phyloP scores from a whole-genome alignment of 139 green algal species.

The Chlamydomonas eustigma region DNA sequence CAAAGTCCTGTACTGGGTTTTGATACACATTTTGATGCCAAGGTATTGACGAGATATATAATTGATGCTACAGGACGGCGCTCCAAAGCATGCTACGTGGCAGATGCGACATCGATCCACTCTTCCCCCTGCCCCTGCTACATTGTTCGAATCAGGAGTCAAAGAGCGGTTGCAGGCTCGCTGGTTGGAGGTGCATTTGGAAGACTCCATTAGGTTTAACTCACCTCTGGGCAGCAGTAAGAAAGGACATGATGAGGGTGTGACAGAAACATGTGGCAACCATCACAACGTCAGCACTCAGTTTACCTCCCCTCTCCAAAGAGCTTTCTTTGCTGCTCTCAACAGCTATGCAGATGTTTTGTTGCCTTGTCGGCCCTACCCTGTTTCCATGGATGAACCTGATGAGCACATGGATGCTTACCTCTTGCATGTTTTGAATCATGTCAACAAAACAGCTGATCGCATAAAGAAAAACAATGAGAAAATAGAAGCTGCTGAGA shows the following conservation, averaged over 20 bases:
- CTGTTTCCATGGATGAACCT: slow-evolving; percentile 7
- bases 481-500: slow-evolving; percentile 17
- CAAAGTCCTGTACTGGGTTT: too few species aligned
- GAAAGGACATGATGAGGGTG: background rate
- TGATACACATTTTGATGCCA: too few species aligned
- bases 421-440: slow-evolving; percentile 81
- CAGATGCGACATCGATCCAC: background rate
- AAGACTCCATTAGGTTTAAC: slow-evolving; percentile 6
- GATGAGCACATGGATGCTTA: slow-evolving; percentile 50
- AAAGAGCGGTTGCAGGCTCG: slow-evolving; percentile 53
- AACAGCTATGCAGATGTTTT: slow-evolving; percentile 60
- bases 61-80: background rate
- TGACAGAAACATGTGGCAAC: background rate
- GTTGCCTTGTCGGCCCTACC: slow-evolving; percentile 45
- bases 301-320: slow-evolving; percentile 48
- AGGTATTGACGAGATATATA: too few species aligned
- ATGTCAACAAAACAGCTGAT: slow-evolving; percentile 74
- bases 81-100: background rate
- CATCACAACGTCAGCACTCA: slow-evolving; percentile 9
- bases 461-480: slow-evolving; percentile 86
- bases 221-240: background rate
- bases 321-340: slow-evolving; percentile 37
- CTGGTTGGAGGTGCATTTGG: slow-evolving; percentile 54
- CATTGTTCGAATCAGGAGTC: slow-evolving; percentile 40
- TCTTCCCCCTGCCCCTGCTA: slow-evolving; percentile 21